phyloP scores from a whole-genome alignment of 768 basidiomycete genomes.

The Amanita phalloides region DNA sequence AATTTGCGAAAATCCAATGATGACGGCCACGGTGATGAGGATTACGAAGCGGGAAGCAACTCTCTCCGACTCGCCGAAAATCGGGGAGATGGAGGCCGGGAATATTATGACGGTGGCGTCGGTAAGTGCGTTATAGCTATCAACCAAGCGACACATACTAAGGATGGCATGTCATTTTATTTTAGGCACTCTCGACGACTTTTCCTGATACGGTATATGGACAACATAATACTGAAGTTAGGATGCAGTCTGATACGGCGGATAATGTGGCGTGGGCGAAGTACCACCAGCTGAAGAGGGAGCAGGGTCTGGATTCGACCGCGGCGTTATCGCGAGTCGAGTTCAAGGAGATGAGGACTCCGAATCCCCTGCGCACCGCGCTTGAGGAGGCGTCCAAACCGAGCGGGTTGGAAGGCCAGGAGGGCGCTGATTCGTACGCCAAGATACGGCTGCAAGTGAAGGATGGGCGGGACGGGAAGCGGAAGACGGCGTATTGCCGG shows the following conservation, averaged over 20 bases:
- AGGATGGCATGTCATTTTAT: not conserved
- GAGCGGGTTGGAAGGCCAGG: not conserved
- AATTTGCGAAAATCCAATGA: conserved; percentile 56
- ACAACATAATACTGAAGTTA: conserved; percentile 47
- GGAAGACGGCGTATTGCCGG: not conserved
- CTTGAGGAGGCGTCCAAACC: conserved; percentile 29
- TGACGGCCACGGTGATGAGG: conserved; percentile 68
- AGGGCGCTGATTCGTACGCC: not conserved
- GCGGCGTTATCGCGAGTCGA: conserved; percentile 44
- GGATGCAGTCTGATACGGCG: conserved; percentile 73
- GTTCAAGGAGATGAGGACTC: conserved; percentile 47
- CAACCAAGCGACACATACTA: too few species aligned
- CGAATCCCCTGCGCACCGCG: conserved; percentile 49
- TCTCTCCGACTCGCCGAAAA: conserved; percentile 12
- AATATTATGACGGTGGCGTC: conserved; percentile 37
- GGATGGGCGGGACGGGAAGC: not conserved
- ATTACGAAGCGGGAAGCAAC: conserved; percentile 37
- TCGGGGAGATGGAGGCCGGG: conserved; percentile 17
- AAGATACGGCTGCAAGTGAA: conserved; percentile 5
- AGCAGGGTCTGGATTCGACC: not conserved
- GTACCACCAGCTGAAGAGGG: not conserved
- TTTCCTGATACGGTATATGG: conserved; percentile 68
- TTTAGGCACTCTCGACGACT: conserved; percentile 11
- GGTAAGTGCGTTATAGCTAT: conserved; percentile 21
- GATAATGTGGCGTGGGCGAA: conserved; percentile 69